Conservation (phyloP, 352 stramenopile species). For the Pythium scleroteichum region DNA sequence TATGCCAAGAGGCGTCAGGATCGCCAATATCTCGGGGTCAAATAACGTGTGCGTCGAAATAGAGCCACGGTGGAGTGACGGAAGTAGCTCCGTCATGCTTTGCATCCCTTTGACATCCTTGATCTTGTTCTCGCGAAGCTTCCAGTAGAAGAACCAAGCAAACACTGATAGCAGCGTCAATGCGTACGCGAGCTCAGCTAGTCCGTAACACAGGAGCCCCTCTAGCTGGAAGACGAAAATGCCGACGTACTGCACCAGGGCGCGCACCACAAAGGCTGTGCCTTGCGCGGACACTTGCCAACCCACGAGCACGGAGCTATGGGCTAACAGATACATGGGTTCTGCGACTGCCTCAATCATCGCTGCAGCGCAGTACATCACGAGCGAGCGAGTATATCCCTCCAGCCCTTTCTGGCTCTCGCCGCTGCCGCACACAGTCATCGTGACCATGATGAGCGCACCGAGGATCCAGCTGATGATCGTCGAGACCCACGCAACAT, state of each 20-base stretch:
- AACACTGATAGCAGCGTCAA: conserved; percentile 64
- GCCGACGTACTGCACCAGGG: conserved; percentile 64
- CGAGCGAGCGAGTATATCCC: conserved; percentile 58
- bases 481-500: conserved; percentile 78
- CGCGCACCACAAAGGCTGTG: conserved; percentile 70
- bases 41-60: conserved; percentile 22
- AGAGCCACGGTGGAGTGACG: conserved; percentile 7
- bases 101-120: conserved; percentile 42
- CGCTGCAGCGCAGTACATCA: conserved; percentile 75
- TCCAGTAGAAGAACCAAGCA: conserved; percentile 47
- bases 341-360: conserved; percentile 81
- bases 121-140: conserved; percentile 32
- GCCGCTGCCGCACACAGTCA: conserved; percentile 9
- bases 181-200: conserved; percentile 77
- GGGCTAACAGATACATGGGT: conserved; percentile 79
- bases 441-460: conserved; percentile 30
- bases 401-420: conserved; percentile 22
- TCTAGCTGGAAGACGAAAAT: conserved; percentile 61
- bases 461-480: conserved; percentile 58
- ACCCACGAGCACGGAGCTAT: conserved; percentile 80
- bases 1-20: conserved; percentile 79
- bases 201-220: conserved; percentile 69
- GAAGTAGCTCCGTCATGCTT: conserved; percentile 56
- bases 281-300: conserved; percentile 81
- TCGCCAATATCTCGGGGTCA: conserved; percentile 54